Percentiles rank a stretch among this genome's conserved stretches.
Conservation (phyloP, 106 monocot genomes). For the Allium fistulosum region DNA sequence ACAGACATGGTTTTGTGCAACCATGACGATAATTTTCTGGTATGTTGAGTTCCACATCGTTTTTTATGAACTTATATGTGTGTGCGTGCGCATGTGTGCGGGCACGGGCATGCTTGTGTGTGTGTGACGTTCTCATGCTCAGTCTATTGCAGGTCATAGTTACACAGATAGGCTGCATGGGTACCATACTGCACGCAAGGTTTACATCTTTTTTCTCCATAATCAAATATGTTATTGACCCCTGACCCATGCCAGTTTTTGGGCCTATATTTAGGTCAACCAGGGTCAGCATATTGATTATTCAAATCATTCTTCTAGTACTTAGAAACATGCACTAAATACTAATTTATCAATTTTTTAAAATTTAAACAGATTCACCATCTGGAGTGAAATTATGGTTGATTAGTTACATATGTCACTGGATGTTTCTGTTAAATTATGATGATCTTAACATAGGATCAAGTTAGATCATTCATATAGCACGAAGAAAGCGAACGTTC, state of each 20-base stretch:
- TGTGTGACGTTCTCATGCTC: not conserved
- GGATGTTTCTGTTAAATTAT: not conserved
- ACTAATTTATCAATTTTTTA: no score
- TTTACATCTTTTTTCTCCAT: constrained; percentile 4
- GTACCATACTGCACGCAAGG: constrained; percentile 89
- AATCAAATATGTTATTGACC: no score
- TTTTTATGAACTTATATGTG: no score
- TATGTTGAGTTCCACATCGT: constrained; percentile 17
- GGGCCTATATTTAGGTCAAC: no score
- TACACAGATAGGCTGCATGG: constrained; percentile 84
- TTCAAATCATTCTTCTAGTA: not conserved
- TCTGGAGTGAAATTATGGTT: no score
- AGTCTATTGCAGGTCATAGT: constrained; percentile 55
- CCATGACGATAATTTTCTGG: constrained; percentile 71
- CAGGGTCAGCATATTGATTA: no score
- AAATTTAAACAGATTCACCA: no score
- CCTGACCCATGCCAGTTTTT: no score
- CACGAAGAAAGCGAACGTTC: not conserved
- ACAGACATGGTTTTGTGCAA: constrained; percentile 75
- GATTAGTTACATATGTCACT: no score
- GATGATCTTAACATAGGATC: not conserved
- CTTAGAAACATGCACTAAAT: not conserved
- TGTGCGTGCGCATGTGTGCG: no score
- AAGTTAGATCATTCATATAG: no score
- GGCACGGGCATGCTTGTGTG: no score